phyloP scores from a whole-genome alignment of 768 basidiomycete species.

The Tricholoma saponaceum region DNA sequence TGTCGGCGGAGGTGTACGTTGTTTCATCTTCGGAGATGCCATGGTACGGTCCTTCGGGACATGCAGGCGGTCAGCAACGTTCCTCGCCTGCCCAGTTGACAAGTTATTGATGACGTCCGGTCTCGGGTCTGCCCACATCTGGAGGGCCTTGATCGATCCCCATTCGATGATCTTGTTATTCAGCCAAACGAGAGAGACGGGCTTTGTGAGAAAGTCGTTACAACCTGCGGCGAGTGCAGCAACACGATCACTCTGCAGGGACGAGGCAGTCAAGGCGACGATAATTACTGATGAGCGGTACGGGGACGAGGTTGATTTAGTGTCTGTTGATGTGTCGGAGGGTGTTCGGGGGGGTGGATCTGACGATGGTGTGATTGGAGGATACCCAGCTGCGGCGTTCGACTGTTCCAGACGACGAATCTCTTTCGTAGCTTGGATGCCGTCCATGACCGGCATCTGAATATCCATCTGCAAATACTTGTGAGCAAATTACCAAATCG shows the following conservation, averaged over 20 bases:
- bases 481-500: background rate
- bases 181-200: constrained; percentile 91
- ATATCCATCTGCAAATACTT: constrained; percentile 87
- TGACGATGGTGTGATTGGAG: constrained; percentile 61
- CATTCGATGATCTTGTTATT: constrained; percentile 99
- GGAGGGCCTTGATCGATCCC: constrained; percentile 94
- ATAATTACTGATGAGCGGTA: constrained; percentile 96
- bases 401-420: constrained; percentile 81
- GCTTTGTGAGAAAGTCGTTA: constrained; percentile 98
- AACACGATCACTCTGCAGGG: constrained; percentile 92
- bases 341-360: constrained; percentile 48
- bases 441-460: constrained; percentile 99
- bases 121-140: constrained; percentile 86
- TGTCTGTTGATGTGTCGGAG: constrained; percentile 48
- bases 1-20: constrained; percentile 6
- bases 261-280: constrained; percentile 97
- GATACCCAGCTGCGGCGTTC: constrained; percentile 61
- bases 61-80: constrained; percentile 44
- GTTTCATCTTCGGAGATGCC: constrained; percentile 19
- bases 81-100: constrained; percentile 36
- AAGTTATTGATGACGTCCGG: constrained; percentile 47
- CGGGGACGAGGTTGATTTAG: constrained; percentile 52
- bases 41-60: constrained; percentile 34
- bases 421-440: constrained; percentile 94
- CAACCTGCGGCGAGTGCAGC: constrained; percentile 97